These are phyloP conservation scores for Sporothrix brunneoviolacea DNA, from an alignment of 2,329 filamentous ascomycete genomes.

Conservation along the genomic window DNA sequence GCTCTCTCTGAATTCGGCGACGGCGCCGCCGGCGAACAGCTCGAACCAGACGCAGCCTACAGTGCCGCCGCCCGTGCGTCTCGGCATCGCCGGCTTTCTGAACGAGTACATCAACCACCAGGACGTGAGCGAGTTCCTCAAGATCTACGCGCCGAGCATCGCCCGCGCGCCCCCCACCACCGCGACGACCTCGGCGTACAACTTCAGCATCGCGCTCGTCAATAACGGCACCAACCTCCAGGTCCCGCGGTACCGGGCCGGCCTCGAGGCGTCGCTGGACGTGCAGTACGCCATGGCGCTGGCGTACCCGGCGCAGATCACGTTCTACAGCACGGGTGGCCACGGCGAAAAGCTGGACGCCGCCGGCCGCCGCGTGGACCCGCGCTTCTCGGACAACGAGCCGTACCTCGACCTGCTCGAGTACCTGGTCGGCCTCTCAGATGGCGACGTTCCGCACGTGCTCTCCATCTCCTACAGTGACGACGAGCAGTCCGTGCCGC, in stretches of 20 bases:
- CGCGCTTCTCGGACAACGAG: constrained; percentile 39
- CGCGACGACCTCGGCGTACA: constrained; percentile 11
- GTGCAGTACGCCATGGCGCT: constrained; percentile 42
- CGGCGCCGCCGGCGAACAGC: not conserved
- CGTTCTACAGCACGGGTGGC: constrained; percentile 40
- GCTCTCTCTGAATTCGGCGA: not conserved
- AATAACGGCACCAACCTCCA: constrained; percentile 41
- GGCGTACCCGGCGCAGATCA: constrained; percentile 37
- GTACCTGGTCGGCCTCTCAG: constrained; percentile 38
- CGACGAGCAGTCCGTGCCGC: constrained; percentile 49
- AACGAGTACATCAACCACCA: constrained; percentile 39
- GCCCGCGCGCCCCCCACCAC: too few species aligned
- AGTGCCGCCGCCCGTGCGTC: constrained; percentile 29
- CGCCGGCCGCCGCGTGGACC: constrained; percentile 24
- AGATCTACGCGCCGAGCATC: constrained; percentile 10
- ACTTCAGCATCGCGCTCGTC: constrained; percentile 32
- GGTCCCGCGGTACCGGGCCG: constrained; percentile 25
- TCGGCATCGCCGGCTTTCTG: constrained; percentile 45
- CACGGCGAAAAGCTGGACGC: constrained; percentile 35
- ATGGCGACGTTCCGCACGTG: constrained; percentile 45
- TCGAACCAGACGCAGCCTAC: too few species aligned
- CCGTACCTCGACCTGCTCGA: constrained; percentile 51
- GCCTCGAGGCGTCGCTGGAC: constrained; percentile 42
- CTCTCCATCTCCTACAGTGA: constrained; percentile 54
- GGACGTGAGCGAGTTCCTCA: constrained; percentile 33